These are phyloP conservation scores for Polychaeton citri DNA, from an alignment of 2,329 filamentous ascomycete species.

Conservation along the genomic window DNA sequence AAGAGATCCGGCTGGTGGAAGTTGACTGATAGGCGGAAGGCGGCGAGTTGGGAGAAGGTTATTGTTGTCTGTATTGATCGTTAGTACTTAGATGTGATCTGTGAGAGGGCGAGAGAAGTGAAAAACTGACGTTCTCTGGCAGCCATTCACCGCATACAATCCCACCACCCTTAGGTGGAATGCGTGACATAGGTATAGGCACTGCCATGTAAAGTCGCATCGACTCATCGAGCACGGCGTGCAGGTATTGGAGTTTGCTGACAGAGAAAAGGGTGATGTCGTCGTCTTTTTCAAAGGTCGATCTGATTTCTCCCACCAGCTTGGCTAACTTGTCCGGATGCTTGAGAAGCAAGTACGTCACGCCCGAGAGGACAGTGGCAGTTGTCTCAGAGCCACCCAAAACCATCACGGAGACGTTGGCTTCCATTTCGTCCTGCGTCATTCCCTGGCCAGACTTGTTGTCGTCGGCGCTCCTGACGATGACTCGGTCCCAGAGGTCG, in stretches of 20 bases:
- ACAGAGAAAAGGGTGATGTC: not conserved
- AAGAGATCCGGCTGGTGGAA: not conserved
- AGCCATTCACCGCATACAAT: not conserved
- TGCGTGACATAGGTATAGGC: not conserved
- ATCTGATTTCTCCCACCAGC: not conserved
- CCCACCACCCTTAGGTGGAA: conserved; percentile 17
- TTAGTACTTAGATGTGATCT: not conserved
- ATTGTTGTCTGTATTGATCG: conserved; percentile 4
- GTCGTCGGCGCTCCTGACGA: conserved; percentile 5
- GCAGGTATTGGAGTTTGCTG: conserved; percentile 15
- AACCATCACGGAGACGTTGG: conserved; percentile 16
- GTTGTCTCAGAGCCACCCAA: conserved; percentile 21
- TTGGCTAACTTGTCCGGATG: too few relatives aligned
- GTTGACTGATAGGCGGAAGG: conserved; percentile 7
- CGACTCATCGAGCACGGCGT: not conserved
- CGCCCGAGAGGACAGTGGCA: conserved; percentile 15
- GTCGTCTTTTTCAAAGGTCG: not conserved
- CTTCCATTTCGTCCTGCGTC: conserved; percentile 14
- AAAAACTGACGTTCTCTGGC: not conserved
- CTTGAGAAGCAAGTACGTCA: conserved; percentile 13
- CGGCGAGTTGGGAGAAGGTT: conserved; percentile 11
- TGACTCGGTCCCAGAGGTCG: conserved; percentile 1
- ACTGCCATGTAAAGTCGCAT: not conserved
- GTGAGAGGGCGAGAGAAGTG: not conserved
- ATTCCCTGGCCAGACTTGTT: conserved; percentile 12